phyloP scores from a whole-genome alignment of 2,329 filamentous ascomycete species.

The Sclerotinia subarctica region DNA sequence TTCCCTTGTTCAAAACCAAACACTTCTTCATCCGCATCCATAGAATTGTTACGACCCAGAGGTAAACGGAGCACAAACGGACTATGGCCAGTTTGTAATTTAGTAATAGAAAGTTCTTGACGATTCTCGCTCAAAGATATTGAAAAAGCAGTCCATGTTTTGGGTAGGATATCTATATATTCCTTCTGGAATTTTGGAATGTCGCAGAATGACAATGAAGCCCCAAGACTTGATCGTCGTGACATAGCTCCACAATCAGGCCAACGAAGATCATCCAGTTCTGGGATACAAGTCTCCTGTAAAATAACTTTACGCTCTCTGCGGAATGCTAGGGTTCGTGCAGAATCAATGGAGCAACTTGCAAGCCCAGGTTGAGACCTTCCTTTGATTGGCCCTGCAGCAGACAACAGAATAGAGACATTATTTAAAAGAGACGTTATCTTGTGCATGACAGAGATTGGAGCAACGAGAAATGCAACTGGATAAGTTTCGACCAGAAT shows the following conservation, averaged over 20 bases:
- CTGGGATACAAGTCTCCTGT: constrained; percentile 29
- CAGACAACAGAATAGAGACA: constrained; percentile 63
- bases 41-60: constrained; percentile 74
- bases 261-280: constrained; percentile 43
- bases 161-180: constrained; percentile 82
- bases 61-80: constrained; percentile 88
- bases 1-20: constrained; percentile 83
- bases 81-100: constrained; percentile 68
- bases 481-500: constrained; percentile 61
- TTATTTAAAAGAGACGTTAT: constrained; percentile 63
- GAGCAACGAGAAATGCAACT: constrained; percentile 48
- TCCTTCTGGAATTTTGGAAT: constrained; percentile 68
- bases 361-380: constrained; percentile 54
- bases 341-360: constrained; percentile 64
- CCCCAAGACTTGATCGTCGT: constrained; percentile 47
- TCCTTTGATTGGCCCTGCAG: constrained; percentile 50
- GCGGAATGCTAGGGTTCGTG: constrained; percentile 64
- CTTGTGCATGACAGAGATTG: constrained; percentile 55
- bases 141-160: constrained; percentile 80
- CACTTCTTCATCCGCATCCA: constrained; percentile 74
- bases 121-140: constrained; percentile 77
- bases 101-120: constrained; percentile 86
- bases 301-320: constrained; percentile 58
- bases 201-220: constrained; percentile 43
- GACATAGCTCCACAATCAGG: constrained; percentile 27